Evolutionary conservation across 2,329 filamentous ascomycete species (phyloP), one percentile per base, ranked within the genome.

Genomic region (Chlorencoelia australis): DNA sequence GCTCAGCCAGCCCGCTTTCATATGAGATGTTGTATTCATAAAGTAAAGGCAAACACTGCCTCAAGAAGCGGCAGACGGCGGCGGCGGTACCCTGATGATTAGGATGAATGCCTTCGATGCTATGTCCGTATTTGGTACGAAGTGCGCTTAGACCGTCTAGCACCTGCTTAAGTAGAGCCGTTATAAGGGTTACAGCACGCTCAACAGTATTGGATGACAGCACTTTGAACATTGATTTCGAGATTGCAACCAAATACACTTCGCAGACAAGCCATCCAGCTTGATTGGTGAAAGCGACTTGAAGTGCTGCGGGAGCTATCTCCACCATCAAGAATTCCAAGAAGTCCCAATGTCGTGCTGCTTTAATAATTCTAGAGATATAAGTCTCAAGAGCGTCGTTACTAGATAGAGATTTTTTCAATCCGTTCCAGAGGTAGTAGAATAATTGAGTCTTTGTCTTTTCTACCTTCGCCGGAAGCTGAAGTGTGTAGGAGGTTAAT

Each of bases 391-490:
- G 20, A 7, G 31, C 33, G 15, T 31, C 32, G 15, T 35, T 30
- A 9, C 39, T 33, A 10, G 44, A 34, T 4, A 54, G 22, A 17
- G 51, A 45, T 21, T 40, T 49, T 32, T 42, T 47, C 45, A 51
- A 54, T 8, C 46, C 47, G 35, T 42, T 50, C 34, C 45, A 47
- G 5, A 56, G 44, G 37, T 54, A 56, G 35, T 53, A 44, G 27
- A 54, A 54, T 7, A 54, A 40, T 19, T 47, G 45, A 6, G 40
- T 43, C 7, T 45, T 37, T 24, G 43, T 40, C 20, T 41, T 49
- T 31, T 42, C 37, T 2, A 36, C 40, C 7, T 50, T 40, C 11
- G 38, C 36, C 22, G 27, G 27, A 7, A 55, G 42, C 9, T 49
- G 44, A 18, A 51, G 33, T 13, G 43, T 49, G 30, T 55, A 56